phyloP scores from a whole-genome alignment of 73 alveolate genomes.

The Paramecium pentaurelia region DNA sequence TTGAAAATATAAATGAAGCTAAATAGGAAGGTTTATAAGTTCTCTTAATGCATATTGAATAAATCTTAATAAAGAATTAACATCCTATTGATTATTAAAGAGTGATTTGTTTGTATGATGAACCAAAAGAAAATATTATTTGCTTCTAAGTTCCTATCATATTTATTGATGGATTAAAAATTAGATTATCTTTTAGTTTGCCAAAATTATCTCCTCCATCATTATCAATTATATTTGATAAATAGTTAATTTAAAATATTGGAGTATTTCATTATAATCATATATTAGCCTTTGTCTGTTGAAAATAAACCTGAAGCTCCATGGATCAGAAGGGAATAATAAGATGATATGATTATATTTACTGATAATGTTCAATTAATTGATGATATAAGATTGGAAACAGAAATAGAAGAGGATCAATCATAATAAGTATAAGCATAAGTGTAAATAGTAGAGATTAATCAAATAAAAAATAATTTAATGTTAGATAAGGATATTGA shows the following conservation, averaged over 20 bases:
- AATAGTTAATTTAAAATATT: slow-evolving; percentile 30
- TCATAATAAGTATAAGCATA: not conserved
- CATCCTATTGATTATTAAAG: not conserved
- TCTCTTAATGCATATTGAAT: not conserved
- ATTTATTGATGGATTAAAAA: slow-evolving; percentile 48
- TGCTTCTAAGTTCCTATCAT: slow-evolving; percentile 49
- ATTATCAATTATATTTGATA: slow-evolving; percentile 40
- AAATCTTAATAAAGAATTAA: not conserved
- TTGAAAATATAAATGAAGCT: slow-evolving; percentile 29
- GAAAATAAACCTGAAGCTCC: slow-evolving; percentile 73
- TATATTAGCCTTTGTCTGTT: slow-evolving; percentile 46
- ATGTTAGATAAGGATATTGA: slow-evolving; percentile 59
- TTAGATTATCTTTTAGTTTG: slow-evolving; percentile 57
- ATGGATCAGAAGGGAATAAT: slow-evolving; percentile 64
- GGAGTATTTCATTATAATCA: not conserved
- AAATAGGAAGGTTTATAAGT: slow-evolving; percentile 43
- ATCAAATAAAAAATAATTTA: slow-evolving; percentile 20
- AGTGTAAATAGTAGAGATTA: not conserved
- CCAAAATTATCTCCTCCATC: slow-evolving; percentile 62
- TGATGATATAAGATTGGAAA: slow-evolving; percentile 56
- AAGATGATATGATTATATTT: slow-evolving; percentile 57
- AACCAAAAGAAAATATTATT: slow-evolving; percentile 55
- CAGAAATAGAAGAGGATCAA: slow-evolving; percentile 50
- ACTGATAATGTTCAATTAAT: slow-evolving; percentile 62
- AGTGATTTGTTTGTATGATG: not conserved